Conservation (phyloP, 1,139 yeast genomes). For the Kazachstania sp. region DNA sequence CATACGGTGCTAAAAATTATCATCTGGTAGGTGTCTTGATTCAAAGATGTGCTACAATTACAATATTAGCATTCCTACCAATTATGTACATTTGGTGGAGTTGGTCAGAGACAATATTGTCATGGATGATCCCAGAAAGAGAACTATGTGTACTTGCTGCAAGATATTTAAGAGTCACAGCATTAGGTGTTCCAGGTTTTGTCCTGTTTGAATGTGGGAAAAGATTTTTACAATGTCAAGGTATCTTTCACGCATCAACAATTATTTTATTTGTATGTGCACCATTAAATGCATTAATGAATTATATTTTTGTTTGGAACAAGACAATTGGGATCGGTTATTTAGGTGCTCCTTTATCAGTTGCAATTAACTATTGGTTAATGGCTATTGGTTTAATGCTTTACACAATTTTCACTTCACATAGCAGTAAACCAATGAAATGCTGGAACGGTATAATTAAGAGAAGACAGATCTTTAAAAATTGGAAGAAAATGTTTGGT, state of each 20-base stretch:
- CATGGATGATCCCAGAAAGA: constrained; percentile 41
- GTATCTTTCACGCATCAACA: constrained; percentile 71
- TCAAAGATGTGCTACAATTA: constrained; percentile 53
- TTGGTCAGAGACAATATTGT: constrained; percentile 40
- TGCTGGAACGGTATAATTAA: constrained; percentile 62
- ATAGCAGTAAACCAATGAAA: constrained; percentile 43
- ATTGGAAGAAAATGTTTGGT: constrained; percentile 56
- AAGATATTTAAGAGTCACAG: constrained; percentile 43
- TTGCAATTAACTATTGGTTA: constrained; percentile 59
- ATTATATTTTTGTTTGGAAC: constrained; percentile 61
- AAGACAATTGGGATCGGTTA: constrained; percentile 52
- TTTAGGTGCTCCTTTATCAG: constrained; percentile 68
- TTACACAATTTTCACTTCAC: constrained; percentile 24
- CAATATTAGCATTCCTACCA: constrained; percentile 49
- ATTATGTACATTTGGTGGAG: constrained; percentile 50
- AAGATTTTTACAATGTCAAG: constrained; percentile 68
- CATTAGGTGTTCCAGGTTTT: constrained; percentile 64
- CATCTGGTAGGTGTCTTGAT: constrained; percentile 58
- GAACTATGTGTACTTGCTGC: constrained; percentile 49
- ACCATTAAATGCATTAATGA: constrained; percentile 57
- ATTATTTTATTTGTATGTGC: constrained; percentile 60
- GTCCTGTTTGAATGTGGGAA: constrained; percentile 65
- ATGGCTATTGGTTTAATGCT: constrained; percentile 41
- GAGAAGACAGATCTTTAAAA: constrained; percentile 38
- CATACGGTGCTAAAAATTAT: constrained; percentile 59